A percentile compares a stretch with the other conserved stretches of the same genome.
phyloP scores from a whole-genome alignment of 306 rosid genomes.

The Vicia sativa region DNA sequence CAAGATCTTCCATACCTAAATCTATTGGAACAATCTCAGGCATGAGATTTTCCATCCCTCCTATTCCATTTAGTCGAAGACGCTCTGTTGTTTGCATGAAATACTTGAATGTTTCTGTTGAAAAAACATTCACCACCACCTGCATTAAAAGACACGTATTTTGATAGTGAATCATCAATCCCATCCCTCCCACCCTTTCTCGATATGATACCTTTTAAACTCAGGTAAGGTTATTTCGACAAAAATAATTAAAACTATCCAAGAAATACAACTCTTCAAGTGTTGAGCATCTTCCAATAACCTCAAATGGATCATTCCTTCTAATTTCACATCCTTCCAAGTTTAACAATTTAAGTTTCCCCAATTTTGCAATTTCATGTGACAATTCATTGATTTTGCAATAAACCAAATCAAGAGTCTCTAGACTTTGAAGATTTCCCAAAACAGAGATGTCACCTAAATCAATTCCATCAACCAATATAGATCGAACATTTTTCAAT shows the following conservation, averaged over 20 bases:
- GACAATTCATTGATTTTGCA: constrained; percentile 3
- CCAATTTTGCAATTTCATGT: background rate
- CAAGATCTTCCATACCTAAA: background rate
- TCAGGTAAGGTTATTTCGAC: background rate
- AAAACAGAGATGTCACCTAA: constrained; percentile 29
- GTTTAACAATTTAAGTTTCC: constrained; percentile 9
- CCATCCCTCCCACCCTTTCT: rapidly evolving
- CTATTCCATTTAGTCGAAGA: rapidly evolving
- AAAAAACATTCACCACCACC: background rate
- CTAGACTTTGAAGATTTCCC: background rate
- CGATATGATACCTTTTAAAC: constrained; percentile 13
- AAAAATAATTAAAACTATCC: background rate
- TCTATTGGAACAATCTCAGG: constrained; percentile 15
- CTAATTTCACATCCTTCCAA: background rate
- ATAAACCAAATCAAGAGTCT: background rate
- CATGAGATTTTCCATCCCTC: constrained; percentile 2
- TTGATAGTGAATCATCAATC: background rate
- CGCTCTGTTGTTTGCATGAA: background rate
- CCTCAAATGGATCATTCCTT: constrained; percentile 10
- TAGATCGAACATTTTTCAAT: background rate
- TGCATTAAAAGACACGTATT: background rate
- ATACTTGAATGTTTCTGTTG: constrained; percentile 8
- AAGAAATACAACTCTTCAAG: constrained; percentile 28
- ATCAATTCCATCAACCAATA: rapidly evolving
- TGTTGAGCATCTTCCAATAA: constrained; percentile 11